A percentile compares a stretch with the other conserved stretches of the same genome.
phyloP scores from a whole-genome alignment of 345 rosid genomes.

The Turritis glabra region DNA sequence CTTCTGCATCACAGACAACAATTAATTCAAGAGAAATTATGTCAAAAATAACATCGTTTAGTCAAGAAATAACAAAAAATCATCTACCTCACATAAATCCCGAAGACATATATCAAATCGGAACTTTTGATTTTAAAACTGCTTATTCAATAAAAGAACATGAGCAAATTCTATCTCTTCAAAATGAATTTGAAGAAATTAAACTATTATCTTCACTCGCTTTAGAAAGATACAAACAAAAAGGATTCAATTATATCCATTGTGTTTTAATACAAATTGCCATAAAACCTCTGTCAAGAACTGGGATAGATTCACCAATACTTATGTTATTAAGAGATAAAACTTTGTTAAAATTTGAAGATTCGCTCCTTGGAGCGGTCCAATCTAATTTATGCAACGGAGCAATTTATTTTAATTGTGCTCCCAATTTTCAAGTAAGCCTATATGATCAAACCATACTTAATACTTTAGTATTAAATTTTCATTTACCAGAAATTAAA shows the following conservation, averaged over 20 bases:
- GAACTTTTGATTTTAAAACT: background rate
- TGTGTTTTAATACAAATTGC: background rate
- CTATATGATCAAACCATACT: background rate
- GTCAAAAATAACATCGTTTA: background rate
- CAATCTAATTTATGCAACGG: background rate
- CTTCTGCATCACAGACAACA: too few relatives aligned
- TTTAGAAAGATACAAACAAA: background rate
- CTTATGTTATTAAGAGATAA: background rate
- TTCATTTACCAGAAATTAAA: background rate
- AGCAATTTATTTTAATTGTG: background rate
- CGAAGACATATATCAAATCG: background rate
- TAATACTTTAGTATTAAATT: background rate
- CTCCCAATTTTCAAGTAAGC: background rate
- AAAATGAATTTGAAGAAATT: slow-evolving; percentile 2
- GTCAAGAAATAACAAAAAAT: background rate
- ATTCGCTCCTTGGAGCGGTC: background rate
- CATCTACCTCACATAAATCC: background rate
- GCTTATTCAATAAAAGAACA: background rate
- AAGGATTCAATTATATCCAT: background rate
- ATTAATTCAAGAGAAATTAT: slow-evolving; percentile 1
- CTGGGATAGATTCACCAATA: background rate
- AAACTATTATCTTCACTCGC: background rate
- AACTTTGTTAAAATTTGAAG: background rate
- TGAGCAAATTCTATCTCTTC: background rate
- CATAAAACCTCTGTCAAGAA: background rate